Conservation (phyloP, 305 asterid genomes). For the Fraxinus angustifolia region DNA sequence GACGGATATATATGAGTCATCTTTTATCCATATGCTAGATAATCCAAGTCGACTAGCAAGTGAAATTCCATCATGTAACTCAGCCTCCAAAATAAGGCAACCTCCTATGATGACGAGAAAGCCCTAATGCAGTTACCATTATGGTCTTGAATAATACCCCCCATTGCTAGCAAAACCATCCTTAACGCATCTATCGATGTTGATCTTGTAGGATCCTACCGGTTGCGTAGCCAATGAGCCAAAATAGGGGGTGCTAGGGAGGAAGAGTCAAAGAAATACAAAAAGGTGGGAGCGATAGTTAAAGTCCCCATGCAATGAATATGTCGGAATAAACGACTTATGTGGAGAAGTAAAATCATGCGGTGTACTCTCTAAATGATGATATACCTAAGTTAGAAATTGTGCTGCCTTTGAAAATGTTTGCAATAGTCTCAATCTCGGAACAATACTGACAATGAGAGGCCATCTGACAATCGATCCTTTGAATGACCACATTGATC, state of each 20-base stretch:
- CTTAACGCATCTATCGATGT: neutral
- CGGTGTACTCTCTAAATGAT: neutral
- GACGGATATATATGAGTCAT: neutral
- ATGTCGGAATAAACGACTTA: neutral
- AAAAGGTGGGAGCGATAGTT: neutral
- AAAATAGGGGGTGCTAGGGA: neutral
- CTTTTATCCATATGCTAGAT: neutral
- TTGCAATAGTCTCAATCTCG: neutral
- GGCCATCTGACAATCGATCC: neutral
- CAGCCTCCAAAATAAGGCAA: neutral
- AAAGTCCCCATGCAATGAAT: neutral
- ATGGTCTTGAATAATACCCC: neutral
- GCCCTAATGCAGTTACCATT: neutral
- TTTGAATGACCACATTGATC: neutral
- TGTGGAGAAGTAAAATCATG: neutral
- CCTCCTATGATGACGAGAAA: neutral
- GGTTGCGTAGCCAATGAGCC: neutral
- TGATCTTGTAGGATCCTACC: neutral
- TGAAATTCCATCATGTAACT: neutral
- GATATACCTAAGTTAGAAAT: neutral
- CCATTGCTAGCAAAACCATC: neutral
- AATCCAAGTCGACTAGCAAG: neutral
- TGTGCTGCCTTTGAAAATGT: neutral
- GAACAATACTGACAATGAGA: neutral
- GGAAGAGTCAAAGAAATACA: neutral